Conservation (phyloP, 257 asterid species). For the Plantago ovata region DNA sequence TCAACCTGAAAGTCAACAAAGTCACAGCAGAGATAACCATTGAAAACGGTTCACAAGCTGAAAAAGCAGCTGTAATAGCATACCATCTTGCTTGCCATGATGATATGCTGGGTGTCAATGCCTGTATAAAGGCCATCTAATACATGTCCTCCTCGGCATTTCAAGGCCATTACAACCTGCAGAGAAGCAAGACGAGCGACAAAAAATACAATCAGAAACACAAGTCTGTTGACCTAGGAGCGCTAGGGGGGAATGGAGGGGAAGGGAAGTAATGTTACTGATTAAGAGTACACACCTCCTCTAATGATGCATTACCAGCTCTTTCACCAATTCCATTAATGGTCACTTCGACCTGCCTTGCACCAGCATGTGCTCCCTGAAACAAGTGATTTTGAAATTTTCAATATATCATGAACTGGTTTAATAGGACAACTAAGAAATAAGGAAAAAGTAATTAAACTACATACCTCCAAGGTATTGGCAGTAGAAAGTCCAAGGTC, state of each 20-base stretch:
- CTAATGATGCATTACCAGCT: constrained; percentile 97
- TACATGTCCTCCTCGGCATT: constrained; percentile 84
- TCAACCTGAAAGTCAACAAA: constrained; percentile 59
- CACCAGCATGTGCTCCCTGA: constrained; percentile 95
- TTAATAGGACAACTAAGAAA: constrained; percentile 13
- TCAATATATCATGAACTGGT: constrained; percentile 9
- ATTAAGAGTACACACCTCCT: constrained; percentile 65
- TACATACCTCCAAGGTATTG: constrained; percentile 73
- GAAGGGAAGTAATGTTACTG: neutral
- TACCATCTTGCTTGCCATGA: constrained; percentile 97
- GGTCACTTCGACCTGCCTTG: constrained; percentile 94
- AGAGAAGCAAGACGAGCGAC: neutral
- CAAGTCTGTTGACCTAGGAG: constrained; percentile 5
- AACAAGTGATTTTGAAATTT: constrained; percentile 21
- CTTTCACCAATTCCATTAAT: constrained; percentile 98
- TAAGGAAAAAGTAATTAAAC: neutral
- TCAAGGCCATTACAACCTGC: constrained; percentile 91
- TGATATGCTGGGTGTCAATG: constrained; percentile 67
- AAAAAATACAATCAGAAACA: constrained; percentile 10
- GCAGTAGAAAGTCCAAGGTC: constrained; percentile 97
- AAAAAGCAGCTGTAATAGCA: constrained; percentile 8
- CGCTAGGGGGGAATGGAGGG: neutral
- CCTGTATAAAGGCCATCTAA: constrained; percentile 83
- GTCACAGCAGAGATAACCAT: constrained; percentile 12
- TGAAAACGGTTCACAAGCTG: constrained; percentile 9